A percentile compares a stretch with the other conserved stretches of the same genome.
Evolutionary conservation across 768 basidiomycete species (phyloP).

Genomic region (Mycena leptocephala): DNA sequence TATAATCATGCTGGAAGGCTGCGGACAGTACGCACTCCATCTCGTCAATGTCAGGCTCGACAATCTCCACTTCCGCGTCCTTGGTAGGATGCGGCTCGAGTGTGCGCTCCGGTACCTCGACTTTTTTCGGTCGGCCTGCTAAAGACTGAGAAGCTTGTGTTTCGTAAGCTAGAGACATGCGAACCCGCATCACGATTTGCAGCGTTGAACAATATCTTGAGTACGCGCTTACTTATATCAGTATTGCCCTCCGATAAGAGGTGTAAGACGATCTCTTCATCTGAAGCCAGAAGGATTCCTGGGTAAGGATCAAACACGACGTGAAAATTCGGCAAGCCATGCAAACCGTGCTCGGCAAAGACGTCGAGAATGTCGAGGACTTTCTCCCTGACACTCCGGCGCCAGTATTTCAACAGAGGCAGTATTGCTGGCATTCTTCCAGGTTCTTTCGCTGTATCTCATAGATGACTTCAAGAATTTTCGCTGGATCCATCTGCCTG

Average conservation of each 20-base stretch:
- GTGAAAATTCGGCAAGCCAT: neutral
- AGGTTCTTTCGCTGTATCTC: neutral
- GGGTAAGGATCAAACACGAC: neutral
- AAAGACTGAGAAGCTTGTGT: neutral
- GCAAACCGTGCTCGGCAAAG: neutral
- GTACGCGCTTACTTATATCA: neutral
- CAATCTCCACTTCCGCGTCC: too few relatives aligned
- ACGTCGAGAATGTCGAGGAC: neutral
- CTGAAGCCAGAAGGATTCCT: neutral
- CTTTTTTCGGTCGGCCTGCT: too few relatives aligned
- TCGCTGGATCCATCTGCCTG: neutral
- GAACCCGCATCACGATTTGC: neutral
- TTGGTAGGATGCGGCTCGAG: too few relatives aligned
- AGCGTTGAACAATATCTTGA: constrained; percentile 1
- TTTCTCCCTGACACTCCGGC: neutral
- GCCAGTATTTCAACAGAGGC: too few relatives aligned
- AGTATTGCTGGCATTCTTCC: too few relatives aligned
- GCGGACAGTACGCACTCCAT: too few relatives aligned
- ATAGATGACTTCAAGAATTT: neutral
- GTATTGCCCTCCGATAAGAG: constrained; percentile 1
- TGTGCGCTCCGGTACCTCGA: too few relatives aligned
- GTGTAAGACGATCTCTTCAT: neutral
- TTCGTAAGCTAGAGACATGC: neutral
- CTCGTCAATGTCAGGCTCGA: too few relatives aligned
- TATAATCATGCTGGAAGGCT: too few relatives aligned